Evolutionary conservation across 176 grass and related monocot genomes (phyloP).

Genomic region (Saccharum spontaneum): DNA sequence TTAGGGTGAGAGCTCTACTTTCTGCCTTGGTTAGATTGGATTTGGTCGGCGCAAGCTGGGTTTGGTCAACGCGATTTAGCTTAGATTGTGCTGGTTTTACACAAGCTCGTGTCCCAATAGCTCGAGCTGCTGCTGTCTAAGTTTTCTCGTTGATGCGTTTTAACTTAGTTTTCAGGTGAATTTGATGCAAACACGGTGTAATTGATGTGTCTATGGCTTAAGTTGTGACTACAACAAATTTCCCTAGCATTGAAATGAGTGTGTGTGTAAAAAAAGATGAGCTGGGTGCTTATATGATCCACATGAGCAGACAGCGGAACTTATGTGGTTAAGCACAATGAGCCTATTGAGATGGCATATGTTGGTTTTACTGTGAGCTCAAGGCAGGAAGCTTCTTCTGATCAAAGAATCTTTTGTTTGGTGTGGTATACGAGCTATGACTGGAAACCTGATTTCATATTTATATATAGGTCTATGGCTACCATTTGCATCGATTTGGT

Average conservation of each 20-base stretch:
- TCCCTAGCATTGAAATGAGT: neutral
- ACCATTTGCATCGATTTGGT: constrained; percentile 4
- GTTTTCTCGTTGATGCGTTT: neutral
- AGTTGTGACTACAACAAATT: neutral
- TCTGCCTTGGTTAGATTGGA: neutral
- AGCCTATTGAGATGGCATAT: neutral
- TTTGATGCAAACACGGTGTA: neutral
- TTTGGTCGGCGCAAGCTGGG: neutral
- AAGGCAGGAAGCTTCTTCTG: neutral
- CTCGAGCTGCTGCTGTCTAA: neutral
- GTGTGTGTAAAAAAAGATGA: neutral
- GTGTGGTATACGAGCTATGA: neutral
- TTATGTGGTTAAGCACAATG: neutral
- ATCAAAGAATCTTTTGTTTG: neutral
- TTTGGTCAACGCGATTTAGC: neutral
- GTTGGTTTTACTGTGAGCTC: neutral
- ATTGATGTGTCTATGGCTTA: neutral
- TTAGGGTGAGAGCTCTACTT: constrained; percentile 53
- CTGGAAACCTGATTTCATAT: too few species aligned
- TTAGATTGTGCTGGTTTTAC: neutral
- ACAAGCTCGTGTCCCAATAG: neutral
- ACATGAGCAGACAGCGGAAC: neutral
- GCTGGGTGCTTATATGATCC: constrained; percentile 2
- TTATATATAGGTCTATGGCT: neutral
- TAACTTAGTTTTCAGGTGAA: constrained; percentile 7